These are phyloP conservation scores for Helenozyma rhizophorensis DNA, from an alignment of 805 yeast species.

Conservation along the genomic window DNA sequence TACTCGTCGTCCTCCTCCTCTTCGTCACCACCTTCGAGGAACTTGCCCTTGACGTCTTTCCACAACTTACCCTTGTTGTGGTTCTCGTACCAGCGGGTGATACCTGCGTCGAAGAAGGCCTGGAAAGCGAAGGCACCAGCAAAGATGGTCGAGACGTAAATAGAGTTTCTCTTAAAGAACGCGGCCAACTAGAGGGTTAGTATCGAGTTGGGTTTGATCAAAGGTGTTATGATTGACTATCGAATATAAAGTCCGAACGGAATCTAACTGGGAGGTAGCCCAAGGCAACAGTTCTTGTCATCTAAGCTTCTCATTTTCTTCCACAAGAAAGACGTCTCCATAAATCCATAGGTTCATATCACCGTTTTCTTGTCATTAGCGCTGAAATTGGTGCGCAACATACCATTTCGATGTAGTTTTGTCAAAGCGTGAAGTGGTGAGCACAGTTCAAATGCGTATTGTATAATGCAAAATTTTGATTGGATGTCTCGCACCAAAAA, in stretches of 20 bases:
- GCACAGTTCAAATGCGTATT: slow-evolving; percentile 3
- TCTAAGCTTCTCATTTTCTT: too few relatives aligned
- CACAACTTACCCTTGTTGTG: slow-evolving; percentile 85
- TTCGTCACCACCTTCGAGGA: slow-evolving; percentile 53
- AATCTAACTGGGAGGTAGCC: too few relatives aligned
- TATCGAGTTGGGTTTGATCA: too few relatives aligned
- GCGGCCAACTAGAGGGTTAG: slow-evolving; percentile 23
- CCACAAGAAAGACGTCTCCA: too few relatives aligned
- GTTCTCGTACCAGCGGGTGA: slow-evolving; percentile 67
- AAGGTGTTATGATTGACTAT: too few relatives aligned
- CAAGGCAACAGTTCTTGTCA: too few relatives aligned
- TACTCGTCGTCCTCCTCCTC: slow-evolving; percentile 54
- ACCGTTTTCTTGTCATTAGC: too few relatives aligned
- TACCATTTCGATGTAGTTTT: slow-evolving; percentile 10
- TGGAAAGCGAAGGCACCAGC: slow-evolving; percentile 85
- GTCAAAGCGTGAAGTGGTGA: slow-evolving; percentile 2
- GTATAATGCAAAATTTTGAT: slow-evolving; percentile 14
- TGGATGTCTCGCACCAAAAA: slow-evolving; percentile 7
- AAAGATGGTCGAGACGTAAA: slow-evolving; percentile 78
- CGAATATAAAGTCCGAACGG: too few relatives aligned
- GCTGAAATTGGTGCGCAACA: slow-evolving; percentile 4
- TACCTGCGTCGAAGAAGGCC: slow-evolving; percentile 62
- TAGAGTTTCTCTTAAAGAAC: slow-evolving; percentile 75
- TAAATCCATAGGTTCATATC: too few relatives aligned
- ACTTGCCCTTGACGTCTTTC: slow-evolving; percentile 66